Base-by-base conservation (phyloP, 1,139 yeast species). In the Zhuliangozyma parablackwelliae region DNA sequence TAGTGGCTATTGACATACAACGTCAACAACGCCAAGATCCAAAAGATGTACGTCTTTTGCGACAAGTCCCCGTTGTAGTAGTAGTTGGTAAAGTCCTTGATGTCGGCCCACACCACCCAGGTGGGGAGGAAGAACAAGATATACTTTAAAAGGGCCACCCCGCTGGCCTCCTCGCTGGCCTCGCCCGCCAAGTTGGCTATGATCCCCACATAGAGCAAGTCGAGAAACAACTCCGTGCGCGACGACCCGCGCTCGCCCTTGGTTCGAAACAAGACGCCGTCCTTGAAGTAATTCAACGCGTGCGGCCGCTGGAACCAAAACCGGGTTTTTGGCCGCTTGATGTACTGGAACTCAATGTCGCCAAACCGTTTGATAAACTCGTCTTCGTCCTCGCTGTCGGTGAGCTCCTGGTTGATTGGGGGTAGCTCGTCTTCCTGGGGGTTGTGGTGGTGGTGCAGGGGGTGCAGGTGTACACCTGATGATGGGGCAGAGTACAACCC, bases 101-200 rank as follows among this genome's bases (percentile, higher is more conserved):
- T 63, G 48, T 80, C 86, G 26, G 73, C 61, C 86, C 87, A 80
- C 21, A 80, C 75, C 21, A 72, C 72, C 77, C 80, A 80, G 10
- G 78, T 71, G 0, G 84, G 85, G 13, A 75, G 43, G 43, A 80
- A 80, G 5, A 78, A 55, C 31, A 80, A 49, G 10, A 77, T 45
- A 46, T 78, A 80, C 46, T 69, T 67, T 32, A 75, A 56, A 21
- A 79, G 55, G 0, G 78, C 61, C 3, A 52, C 54, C 28, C 80
- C 80, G 28, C 69, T 56, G 13, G 81, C 80, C 20, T 68, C 54
- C 40, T 72, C 76, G 10, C 75, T 65, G 0, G 82, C 83, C 32
- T 57, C 59, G 2, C 76, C 68, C 0, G 86, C 85, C 39, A 80
- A 59, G 42, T 77, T 77, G 26, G 84, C 78, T 26, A 78, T 76